phyloP scores from a whole-genome alignment of 257 asterid species.

The Nicotiana attenuata region DNA sequence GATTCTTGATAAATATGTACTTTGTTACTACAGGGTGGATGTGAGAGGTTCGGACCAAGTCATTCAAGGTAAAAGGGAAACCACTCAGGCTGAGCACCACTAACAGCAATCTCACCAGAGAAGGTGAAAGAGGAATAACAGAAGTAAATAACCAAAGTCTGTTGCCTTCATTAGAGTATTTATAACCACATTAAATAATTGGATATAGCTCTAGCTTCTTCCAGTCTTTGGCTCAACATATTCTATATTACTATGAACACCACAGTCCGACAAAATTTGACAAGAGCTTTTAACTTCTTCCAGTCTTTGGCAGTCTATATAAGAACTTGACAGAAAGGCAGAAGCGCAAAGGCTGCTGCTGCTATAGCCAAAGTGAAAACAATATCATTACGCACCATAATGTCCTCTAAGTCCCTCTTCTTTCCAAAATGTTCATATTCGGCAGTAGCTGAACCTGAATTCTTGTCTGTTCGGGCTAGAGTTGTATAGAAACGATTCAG shows the following conservation, averaged over 20 bases:
- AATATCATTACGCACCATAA: constrained; percentile 50
- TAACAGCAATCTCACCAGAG: background rate
- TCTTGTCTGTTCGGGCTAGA: constrained; percentile 58
- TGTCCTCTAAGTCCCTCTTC: constrained; percentile 77
- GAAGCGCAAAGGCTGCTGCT: background rate
- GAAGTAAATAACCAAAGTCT: background rate
- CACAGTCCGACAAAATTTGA: background rate
- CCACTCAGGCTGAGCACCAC: background rate
- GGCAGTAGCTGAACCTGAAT: constrained; percentile 33
- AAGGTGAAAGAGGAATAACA: background rate
- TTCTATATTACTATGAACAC: constrained; percentile 3
- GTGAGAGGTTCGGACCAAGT: background rate
- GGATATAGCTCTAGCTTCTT: background rate
- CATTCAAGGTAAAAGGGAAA: background rate
- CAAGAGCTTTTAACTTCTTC: background rate
- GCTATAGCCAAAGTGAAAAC: background rate
- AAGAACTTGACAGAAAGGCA: background rate
- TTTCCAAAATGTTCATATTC: constrained; percentile 49
- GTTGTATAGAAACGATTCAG: constrained; percentile 66
- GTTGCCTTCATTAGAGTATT: background rate
- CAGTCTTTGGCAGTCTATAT: background rate
- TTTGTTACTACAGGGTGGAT: background rate
- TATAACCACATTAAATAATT: background rate
- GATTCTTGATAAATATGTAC: background rate
- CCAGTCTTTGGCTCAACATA: background rate